Evolutionary conservation across 768 basidiomycete genomes (phyloP).

Genomic region (Pholiota molesta): DNA sequence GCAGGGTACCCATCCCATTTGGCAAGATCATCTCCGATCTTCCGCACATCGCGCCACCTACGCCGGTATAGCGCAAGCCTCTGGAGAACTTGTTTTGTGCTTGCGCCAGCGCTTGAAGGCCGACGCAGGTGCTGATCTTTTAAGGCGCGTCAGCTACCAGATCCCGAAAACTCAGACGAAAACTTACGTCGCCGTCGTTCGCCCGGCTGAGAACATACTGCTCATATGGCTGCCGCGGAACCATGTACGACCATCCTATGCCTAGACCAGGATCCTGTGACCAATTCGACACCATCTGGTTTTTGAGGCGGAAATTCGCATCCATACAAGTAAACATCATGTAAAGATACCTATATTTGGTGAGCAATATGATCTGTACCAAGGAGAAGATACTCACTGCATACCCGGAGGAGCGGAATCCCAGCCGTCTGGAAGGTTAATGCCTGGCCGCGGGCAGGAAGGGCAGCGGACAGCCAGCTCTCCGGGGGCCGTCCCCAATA

Average conservation of each 20-base stretch:
- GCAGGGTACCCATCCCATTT: slow-evolving; percentile 27
- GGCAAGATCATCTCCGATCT: slow-evolving; percentile 15
- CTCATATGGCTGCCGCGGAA: slow-evolving; percentile 9
- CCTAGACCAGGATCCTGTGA: slow-evolving; percentile 9
- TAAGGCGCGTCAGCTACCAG: background rate
- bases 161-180: background rate
- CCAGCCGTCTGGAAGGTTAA: background rate
- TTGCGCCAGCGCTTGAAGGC: slow-evolving; percentile 18
- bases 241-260: slow-evolving; percentile 12
- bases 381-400: background rate
- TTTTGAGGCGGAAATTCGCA: slow-evolving; percentile 16
- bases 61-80: slow-evolving; percentile 17
- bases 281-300: slow-evolving; percentile 14
- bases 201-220: slow-evolving; percentile 14
- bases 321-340: slow-evolving; percentile 15
- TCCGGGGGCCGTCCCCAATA: slow-evolving; percentile 23
- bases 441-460: background rate
- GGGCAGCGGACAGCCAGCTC: slow-evolving; percentile 13
- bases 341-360: slow-evolving; percentile 15
- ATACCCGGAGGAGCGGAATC: background rate
- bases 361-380: background rate
- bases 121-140: slow-evolving; percentile 20
- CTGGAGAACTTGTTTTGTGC: slow-evolving; percentile 9
- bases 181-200: slow-evolving; percentile 15
- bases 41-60: slow-evolving; percentile 11